These are phyloP conservation scores for Nematocida parisii DNA, from an alignment of 371 early-diverging fungal genomes.

Conservation along the genomic window DNA sequence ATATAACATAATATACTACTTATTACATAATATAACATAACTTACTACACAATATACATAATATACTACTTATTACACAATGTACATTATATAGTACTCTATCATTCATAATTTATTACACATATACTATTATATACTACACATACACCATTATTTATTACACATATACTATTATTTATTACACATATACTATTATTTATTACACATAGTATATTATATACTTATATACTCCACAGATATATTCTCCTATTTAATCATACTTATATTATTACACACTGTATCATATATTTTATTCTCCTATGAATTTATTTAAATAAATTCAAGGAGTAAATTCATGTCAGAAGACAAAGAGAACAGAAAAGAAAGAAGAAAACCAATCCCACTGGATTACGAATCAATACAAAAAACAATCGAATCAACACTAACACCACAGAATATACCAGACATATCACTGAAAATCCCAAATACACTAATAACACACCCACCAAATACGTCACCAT, in stretches of 20 bases:
- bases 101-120: no score
- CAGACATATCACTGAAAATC: constrained; percentile 50
- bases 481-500: constrained; percentile 19
- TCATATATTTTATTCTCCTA: background rate
- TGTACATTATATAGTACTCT: no score
- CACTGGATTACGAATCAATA: constrained; percentile 53
- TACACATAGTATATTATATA: background rate
- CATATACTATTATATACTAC: no score
- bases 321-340: constrained; percentile 7
- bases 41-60: no score
- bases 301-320: constrained; percentile 53
- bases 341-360: constrained; percentile 31
- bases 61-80: no score
- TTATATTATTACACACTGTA: background rate
- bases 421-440: constrained; percentile 42
- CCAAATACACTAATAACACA: background rate
- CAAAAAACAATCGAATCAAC: constrained; percentile 41
- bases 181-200: background rate
- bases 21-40: no score
- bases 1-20: no score
- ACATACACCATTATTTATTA: background rate
- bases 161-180: background rate
- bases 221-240: background rate
- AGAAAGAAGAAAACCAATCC: constrained; percentile 51
- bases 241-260: background rate